Conservation (phyloP, 2,329 filamentous ascomycete species). For the Lachnellula hyalina region DNA sequence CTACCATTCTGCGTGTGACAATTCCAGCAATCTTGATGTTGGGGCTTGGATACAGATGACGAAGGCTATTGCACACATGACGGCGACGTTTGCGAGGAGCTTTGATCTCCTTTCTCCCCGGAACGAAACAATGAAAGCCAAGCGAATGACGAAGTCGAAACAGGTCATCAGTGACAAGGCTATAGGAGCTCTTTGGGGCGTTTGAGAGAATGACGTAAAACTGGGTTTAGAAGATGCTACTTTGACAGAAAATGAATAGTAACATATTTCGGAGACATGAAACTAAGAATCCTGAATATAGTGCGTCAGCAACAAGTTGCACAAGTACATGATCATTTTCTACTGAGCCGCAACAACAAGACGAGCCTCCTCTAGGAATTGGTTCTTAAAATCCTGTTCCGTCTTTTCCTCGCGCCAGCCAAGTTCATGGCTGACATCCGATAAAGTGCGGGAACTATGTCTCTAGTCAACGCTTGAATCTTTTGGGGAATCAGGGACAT, state of each 20-base stretch:
- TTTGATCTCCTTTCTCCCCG: conserved; percentile 7
- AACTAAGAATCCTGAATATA: too few species aligned
- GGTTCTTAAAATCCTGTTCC: conserved; percentile 4
- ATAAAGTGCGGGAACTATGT: not conserved
- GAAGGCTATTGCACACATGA: conserved; percentile 37
- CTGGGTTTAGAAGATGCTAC: too few species aligned
- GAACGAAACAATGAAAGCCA: not conserved
- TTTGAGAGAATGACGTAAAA: not conserved
- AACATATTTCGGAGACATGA: too few species aligned
- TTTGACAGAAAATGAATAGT: too few species aligned
- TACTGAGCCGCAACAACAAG: not conserved
- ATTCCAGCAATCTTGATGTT: conserved; percentile 49
- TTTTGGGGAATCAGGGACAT: not conserved
- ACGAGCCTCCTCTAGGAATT: conserved; percentile 1
- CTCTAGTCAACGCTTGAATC: not conserved
- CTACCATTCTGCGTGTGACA: conserved; percentile 57
- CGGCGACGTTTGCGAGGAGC: conserved; percentile 14
- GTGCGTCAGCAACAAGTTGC: too few species aligned
- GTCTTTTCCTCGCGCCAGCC: conserved; percentile 5
- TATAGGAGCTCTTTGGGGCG: not conserved
- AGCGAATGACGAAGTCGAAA: not conserved
- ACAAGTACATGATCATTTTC: too few species aligned
- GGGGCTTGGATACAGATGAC: conserved; percentile 56
- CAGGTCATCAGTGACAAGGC: not conserved
- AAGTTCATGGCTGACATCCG: conserved; percentile 3